Evolutionary conservation across 179 eudicot genomes (phyloP).

Genomic region (Silene coronaria): DNA sequence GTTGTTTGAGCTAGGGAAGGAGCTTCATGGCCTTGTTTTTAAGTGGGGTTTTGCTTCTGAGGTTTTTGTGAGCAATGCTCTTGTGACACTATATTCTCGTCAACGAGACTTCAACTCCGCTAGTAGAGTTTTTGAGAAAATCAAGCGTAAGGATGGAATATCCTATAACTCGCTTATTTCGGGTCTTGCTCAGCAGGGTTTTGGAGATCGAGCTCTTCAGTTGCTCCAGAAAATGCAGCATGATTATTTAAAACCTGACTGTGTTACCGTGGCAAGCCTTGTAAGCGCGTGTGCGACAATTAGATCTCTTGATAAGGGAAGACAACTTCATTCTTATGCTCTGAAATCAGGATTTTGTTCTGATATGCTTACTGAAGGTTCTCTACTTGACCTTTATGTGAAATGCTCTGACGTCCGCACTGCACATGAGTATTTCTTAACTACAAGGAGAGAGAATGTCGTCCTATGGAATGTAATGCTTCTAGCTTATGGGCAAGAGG

Average conservation of each 20-base stretch:
- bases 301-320: conserved; percentile 63
- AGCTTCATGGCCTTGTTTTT: conserved; percentile 65
- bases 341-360: conserved; percentile 71
- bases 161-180: conserved; percentile 84
- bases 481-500: conserved; percentile 76
- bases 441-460: conserved; percentile 52
- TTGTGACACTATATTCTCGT: conserved; percentile 66
- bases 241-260: conserved; percentile 63
- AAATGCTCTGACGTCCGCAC: conserved; percentile 72
- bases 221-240: conserved; percentile 66
- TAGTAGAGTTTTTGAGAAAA: conserved; percentile 48
- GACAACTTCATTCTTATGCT: conserved; percentile 74
- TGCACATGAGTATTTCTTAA: conserved; percentile 57
- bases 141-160: conserved; percentile 56
- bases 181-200: conserved; percentile 73
- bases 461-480: conserved; percentile 94
- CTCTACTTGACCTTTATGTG: conserved; percentile 89
- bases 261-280: conserved; percentile 78
- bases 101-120: conserved; percentile 51
- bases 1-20: conserved; percentile 51
- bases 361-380: conserved; percentile 84
- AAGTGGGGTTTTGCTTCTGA: conserved; percentile 75
- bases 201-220: conserved; percentile 47
- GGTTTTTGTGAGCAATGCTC: conserved; percentile 67
- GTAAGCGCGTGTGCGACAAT: conserved; percentile 63